A percentile compares a stretch with the other conserved stretches of the same genome.
Conservation (phyloP, 2,329 filamentous ascomycete genomes). For the Pseudogymnoascus sp. region DNA sequence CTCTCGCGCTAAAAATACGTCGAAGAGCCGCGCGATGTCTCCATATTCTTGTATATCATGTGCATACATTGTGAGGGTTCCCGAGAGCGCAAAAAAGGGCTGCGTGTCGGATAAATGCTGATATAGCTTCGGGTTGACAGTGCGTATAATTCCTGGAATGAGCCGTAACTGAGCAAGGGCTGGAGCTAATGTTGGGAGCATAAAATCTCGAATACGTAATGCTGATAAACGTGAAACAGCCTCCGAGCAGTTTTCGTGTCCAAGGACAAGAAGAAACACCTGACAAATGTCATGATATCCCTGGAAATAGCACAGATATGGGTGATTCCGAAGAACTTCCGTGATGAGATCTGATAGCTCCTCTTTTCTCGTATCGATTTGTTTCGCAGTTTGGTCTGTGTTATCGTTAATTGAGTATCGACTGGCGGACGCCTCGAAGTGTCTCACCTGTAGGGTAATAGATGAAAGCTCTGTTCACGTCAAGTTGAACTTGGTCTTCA, state of each 20-base stretch:
- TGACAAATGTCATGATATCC: constrained; percentile 98
- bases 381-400: constrained; percentile 59
- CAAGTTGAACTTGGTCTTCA: constrained; percentile 83
- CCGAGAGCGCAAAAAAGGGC: constrained; percentile 89
- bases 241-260: constrained; percentile 48
- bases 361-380: constrained; percentile 62
- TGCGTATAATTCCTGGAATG: constrained; percentile 71
- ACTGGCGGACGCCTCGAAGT: constrained; percentile 17
- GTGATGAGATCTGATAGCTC: constrained; percentile 76
- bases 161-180: constrained; percentile 80
- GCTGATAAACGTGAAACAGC: constrained; percentile 76
- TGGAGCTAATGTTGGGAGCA: constrained; percentile 80
- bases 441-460: constrained; percentile 78
- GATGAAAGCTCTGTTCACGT: constrained; percentile 93
- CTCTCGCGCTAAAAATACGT: constrained; percentile 79
- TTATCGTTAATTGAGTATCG: constrained; percentile 21
- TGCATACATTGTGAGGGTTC: constrained; percentile 90
- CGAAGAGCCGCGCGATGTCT: constrained; percentile 84
- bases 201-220: constrained; percentile 90
- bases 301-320: constrained; percentile 90
- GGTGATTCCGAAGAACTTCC: constrained; percentile 69
- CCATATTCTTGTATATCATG: constrained; percentile 89
- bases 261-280: constrained; percentile 82
- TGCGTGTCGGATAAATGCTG: constrained; percentile 68
- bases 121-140: constrained; percentile 64